These are phyloP conservation scores for Globisporangium viniferum DNA, from an alignment of 352 stramenopile genomes.

Conservation along the genomic window DNA sequence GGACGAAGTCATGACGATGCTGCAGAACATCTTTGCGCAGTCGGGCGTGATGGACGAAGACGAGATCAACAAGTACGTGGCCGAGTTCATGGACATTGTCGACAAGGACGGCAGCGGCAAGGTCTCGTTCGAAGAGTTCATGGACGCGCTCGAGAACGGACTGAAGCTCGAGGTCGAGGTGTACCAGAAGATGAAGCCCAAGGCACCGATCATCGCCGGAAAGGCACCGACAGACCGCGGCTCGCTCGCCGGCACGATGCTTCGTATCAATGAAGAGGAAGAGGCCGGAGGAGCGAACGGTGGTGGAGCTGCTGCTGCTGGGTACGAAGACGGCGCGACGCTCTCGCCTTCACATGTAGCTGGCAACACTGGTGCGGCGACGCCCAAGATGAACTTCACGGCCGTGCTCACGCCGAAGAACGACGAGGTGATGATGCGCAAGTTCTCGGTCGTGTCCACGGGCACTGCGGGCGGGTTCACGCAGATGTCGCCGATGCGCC, in stretches of 20 bases:
- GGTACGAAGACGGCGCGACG: neutral
- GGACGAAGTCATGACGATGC: constrained; percentile 69
- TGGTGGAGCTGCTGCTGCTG: neutral
- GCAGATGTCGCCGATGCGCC: constrained; percentile 27
- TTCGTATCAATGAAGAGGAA: constrained; percentile 1
- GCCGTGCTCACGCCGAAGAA: constrained; percentile 10
- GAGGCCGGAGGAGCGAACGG: neutral
- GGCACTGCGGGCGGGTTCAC: constrained; percentile 6
- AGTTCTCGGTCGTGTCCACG: constrained; percentile 7
- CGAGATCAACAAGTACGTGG: constrained; percentile 69
- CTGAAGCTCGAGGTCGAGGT: constrained; percentile 78
- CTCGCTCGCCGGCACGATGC: neutral
- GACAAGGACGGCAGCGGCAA: constrained; percentile 63
- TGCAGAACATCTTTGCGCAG: constrained; percentile 73
- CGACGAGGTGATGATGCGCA: constrained; percentile 14
- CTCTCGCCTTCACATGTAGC: neutral
- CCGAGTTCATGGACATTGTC: constrained; percentile 70
- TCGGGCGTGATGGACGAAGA: constrained; percentile 59
- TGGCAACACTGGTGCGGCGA: neutral
- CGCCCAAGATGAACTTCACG: constrained; percentile 11
- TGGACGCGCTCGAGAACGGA: constrained; percentile 67
- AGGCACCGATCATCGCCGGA: constrained; percentile 10
- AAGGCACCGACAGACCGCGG: constrained; percentile 4
- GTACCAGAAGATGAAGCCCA: constrained; percentile 37
- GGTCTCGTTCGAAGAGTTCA: constrained; percentile 82